Base-by-base conservation (phyloP, 2,329 filamentous ascomycete genomes). In the Tolypocladium inflatum region DNA sequence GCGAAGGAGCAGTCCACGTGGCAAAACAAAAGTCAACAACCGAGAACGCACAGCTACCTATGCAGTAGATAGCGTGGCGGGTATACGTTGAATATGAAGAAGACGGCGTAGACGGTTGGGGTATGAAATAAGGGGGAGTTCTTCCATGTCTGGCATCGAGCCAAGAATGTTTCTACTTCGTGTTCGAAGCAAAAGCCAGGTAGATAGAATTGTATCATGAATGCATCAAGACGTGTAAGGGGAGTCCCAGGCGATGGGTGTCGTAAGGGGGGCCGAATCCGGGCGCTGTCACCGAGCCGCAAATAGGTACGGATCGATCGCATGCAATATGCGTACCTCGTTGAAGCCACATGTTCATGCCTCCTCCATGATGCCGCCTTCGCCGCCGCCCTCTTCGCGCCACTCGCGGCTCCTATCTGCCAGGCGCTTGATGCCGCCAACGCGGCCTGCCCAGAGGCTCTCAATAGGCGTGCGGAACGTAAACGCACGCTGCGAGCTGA, bases 381-480 rank as follows among this genome's bases (percentile, higher is more conserved):
- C 87, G 65, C 91, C 91, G 57, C 89, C 88, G 35, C 87, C 87
- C 63, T 88, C 86, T 65, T 97, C 93, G 60, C 93, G 85, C 94
- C 94, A 99, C 65, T 96, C 91, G 53, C 91, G 86, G 66, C 90
- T 94, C 69, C 85, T 84, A 64, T 95, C 89, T 0, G 90, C 90
- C 62, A 97, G 76, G 60, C 84, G 81, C 73, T 88, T 91, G 62
- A 97, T 85, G 30, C 94, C 94, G 17, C 80, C 75, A 23, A 97
- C 88, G 42, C 94, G 84, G 45, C 83, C 83, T 1, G 94, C 91
- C 91, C 93, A 97, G 37, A 97, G 81, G 38, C 85, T 84, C 76
- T 99, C 94, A 7, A 93, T 88, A 0, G 91, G 86, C 2, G 92
- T 94, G 55, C 93, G 86, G 81, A 93, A 97, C 0, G 94, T 97